phyloP scores from a whole-genome alignment of 352 stramenopile genomes.

The Phytopythium cucurbitacearum region DNA sequence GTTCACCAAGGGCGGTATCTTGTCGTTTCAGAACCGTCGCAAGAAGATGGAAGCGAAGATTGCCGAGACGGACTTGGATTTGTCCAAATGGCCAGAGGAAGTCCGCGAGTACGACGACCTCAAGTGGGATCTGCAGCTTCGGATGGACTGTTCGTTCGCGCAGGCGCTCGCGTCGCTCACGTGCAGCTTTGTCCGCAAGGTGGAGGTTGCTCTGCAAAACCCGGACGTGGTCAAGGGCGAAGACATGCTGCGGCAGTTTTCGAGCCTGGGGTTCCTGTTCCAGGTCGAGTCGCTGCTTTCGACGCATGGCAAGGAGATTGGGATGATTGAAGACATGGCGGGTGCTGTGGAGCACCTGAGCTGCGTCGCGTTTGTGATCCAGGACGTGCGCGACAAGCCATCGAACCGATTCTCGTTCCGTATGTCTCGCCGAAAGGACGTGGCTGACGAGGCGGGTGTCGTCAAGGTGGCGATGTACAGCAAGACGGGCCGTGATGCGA shows the following conservation, averaged over 20 bases:
- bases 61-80: slow-evolving; percentile 55
- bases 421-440: slow-evolving; percentile 76
- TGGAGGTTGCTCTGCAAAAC: slow-evolving; percentile 81
- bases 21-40: slow-evolving; percentile 69
- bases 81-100: slow-evolving; percentile 79
- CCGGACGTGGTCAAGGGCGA: slow-evolving; percentile 67
- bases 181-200: slow-evolving; percentile 81
- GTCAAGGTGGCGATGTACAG: slow-evolving; percentile 76
- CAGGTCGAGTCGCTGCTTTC: slow-evolving; percentile 93
- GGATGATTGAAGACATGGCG: slow-evolving; percentile 94
- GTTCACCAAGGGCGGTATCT: slow-evolving; percentile 83
- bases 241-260: slow-evolving; percentile 80
- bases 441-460: slow-evolving; percentile 64
- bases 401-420: slow-evolving; percentile 85
- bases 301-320: slow-evolving; percentile 94
- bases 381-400: slow-evolving; percentile 83
- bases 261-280: slow-evolving; percentile 82
- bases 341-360: slow-evolving; percentile 77
- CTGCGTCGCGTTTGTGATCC: slow-evolving; percentile 82
- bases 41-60: slow-evolving; percentile 84
- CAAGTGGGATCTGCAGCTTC: slow-evolving; percentile 81
- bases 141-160: slow-evolving; percentile 78
- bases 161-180: slow-evolving; percentile 72
- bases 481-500: slow-evolving; percentile 42
- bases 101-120: slow-evolving; percentile 81